Conservation (phyloP, 306 rosid genomes). For the Senna siamea region DNA sequence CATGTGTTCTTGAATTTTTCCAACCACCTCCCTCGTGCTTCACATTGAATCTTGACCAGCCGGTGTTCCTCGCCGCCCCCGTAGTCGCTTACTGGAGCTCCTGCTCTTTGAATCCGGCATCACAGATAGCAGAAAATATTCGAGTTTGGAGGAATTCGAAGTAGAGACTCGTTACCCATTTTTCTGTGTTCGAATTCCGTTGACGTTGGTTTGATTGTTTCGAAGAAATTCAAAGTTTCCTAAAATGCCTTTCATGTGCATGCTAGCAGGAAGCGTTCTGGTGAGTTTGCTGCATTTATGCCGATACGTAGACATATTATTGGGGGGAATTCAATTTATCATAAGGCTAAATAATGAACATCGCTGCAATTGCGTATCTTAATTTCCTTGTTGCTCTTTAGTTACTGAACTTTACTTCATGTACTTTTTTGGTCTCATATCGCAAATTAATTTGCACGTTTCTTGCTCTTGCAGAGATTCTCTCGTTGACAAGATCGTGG, state of each 20-base stretch:
- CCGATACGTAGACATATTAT: not conserved
- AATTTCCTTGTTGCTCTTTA: not conserved
- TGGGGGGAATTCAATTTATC: conserved; percentile 1
- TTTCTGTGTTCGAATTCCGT: conserved; percentile 44
- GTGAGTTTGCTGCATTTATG: conserved; percentile 46
- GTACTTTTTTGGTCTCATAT: conserved; percentile 8
- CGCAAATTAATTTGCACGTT: conserved; percentile 22
- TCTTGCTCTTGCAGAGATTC: conserved; percentile 58
- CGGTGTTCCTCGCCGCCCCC: not conserved
- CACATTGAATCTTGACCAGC: not conserved
- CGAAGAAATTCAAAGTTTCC: not conserved
- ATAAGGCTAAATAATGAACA: not conserved
- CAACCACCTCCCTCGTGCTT: not conserved
- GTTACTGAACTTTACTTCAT: not conserved
- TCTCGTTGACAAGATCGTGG: conserved; percentile 42
- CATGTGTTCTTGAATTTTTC: not conserved
- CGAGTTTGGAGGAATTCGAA: conserved; percentile 40
- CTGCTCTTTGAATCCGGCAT: not conserved
- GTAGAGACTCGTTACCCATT: conserved; percentile 35
- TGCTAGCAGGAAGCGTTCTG: conserved; percentile 33
- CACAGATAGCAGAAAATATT: not conserved
- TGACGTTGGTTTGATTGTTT: not conserved
- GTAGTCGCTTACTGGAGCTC: not conserved
- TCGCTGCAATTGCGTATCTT: not conserved
- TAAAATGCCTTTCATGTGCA: conserved; percentile 24